Conservation (phyloP, 1,284 basidiomycete species). For the Leccinum subrobustum region DNA sequence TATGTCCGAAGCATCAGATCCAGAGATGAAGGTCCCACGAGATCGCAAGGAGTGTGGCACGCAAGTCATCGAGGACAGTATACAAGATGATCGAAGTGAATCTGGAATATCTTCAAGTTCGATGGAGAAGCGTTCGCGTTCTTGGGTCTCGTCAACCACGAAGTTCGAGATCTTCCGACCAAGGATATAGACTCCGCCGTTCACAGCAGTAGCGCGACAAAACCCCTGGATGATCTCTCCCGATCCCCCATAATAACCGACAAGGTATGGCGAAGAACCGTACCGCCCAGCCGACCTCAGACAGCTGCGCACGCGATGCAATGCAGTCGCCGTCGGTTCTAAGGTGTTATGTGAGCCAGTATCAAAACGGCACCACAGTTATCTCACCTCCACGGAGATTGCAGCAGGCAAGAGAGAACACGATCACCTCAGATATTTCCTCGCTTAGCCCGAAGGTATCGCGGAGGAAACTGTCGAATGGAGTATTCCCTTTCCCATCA, state of each 20-base stretch:
- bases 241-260: conserved; percentile 92
- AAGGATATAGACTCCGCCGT: conserved; percentile 83
- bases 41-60: conserved; percentile 32
- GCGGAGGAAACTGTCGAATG: conserved; percentile 63
- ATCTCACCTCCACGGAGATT: conserved; percentile 48
- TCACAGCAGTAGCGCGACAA: conserved; percentile 85
- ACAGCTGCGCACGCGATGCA: conserved; percentile 70
- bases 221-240: conserved; percentile 95
- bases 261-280: conserved; percentile 87
- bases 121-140: conserved; percentile 39
- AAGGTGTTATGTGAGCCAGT: conserved; percentile 9
- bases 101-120: conserved; percentile 62
- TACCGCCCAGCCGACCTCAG: conserved; percentile 84
- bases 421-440: conserved; percentile 57
- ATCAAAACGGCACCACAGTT: neutral
- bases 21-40: conserved; percentile 11
- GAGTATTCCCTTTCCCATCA: conserved; percentile 51
- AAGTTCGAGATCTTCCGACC: conserved; percentile 55
- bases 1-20: conserved; percentile 2
- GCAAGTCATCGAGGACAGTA: conserved; percentile 44
- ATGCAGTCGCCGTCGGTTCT: conserved; percentile 66
- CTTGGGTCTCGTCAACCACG: conserved; percentile 23
- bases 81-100: conserved; percentile 44
- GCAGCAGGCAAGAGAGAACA: conserved; percentile 75
- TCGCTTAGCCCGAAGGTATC: conserved; percentile 62